These are phyloP conservation scores for Silene vulgaris DNA, from an alignment of 179 eudicot genomes.

Conservation along the genomic window DNA sequence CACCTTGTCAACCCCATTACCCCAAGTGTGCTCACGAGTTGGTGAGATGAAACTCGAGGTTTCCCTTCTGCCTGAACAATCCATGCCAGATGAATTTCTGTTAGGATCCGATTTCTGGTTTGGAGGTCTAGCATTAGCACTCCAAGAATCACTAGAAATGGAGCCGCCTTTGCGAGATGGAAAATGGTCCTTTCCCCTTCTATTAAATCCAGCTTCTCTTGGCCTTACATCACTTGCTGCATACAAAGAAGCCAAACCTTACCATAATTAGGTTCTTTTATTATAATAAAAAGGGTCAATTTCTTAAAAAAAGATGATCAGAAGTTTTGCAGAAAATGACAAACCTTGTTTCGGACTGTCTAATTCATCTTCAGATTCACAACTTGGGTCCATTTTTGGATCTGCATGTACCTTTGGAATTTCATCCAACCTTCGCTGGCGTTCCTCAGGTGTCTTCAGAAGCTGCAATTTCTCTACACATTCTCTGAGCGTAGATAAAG, in stretches of 20 bases:
- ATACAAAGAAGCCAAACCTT: conserved; percentile 20
- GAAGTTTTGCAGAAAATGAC: conserved; percentile 1
- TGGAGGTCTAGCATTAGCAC: conserved; percentile 42
- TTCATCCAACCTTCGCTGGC: conserved; percentile 82
- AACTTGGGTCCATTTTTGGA: conserved; percentile 92
- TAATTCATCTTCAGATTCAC: conserved; percentile 64
- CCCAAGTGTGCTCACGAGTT: conserved; percentile 40
- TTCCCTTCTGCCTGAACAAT: conserved; percentile 40
- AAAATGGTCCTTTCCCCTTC: conserved; percentile 55
- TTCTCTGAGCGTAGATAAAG: conserved; percentile 77
- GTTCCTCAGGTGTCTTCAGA: conserved; percentile 89
- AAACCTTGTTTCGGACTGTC: conserved; percentile 45
- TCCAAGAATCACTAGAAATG: conserved; percentile 53
- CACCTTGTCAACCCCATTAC: conserved; percentile 40
- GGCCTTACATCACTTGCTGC: conserved; percentile 49
- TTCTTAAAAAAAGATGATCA: not conserved
- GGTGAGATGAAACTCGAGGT: conserved; percentile 35
- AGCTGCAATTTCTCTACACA: conserved; percentile 94
- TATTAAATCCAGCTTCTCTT: conserved; percentile 47
- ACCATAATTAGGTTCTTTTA: not conserved
- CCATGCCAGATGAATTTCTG: conserved; percentile 44
- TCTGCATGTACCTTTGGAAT: conserved; percentile 82
- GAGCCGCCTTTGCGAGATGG: conserved; percentile 38
- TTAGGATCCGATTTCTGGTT: conserved; percentile 46
- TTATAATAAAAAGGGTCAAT: not conserved